Conservation (phyloP, 495 filamentous ascomycete genomes). For the Lasiosphaeria ovina region DNA sequence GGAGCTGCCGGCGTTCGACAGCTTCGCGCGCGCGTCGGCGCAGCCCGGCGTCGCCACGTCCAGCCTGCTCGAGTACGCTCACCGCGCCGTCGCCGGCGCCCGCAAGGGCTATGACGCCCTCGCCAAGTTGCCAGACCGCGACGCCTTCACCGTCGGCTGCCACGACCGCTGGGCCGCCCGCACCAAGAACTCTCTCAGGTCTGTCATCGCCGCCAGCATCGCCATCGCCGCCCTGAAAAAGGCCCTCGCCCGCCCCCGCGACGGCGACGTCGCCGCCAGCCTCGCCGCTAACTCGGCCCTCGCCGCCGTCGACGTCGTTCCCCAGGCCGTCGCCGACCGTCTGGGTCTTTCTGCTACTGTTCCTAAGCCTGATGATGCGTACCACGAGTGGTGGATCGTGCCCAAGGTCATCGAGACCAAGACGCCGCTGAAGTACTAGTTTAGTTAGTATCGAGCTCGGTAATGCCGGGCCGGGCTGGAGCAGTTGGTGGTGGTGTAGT, state of each 20-base stretch:
- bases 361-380: slow-evolving; percentile 52
- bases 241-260: slow-evolving; percentile 21
- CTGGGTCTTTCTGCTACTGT: slow-evolving; percentile 32
- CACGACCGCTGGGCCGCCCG: slow-evolving; percentile 59
- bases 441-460: too few species aligned
- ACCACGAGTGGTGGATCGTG: slow-evolving; percentile 79
- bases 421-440: too few species aligned
- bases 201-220: slow-evolving; percentile 66
- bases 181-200: slow-evolving; percentile 58
- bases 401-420: slow-evolving; percentile 51
- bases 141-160: slow-evolving; percentile 47
- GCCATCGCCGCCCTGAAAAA: slow-evolving; percentile 58
- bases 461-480: too few species aligned
- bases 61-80: slow-evolving; percentile 59
- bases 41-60: slow-evolving; percentile 37
- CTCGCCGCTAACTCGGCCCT: too few species aligned
- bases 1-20: slow-evolving; percentile 63
- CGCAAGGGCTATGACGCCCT: slow-evolving; percentile 65
- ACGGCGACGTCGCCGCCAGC: too few species aligned
- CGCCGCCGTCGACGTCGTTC: too few species aligned
- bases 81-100: slow-evolving; percentile 56
- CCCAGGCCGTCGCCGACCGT: too few species aligned
- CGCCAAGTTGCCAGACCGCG: slow-evolving; percentile 43
- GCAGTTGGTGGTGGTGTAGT: too few species aligned
- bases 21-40: slow-evolving; percentile 47